Percentiles rank a stretch among this genome's conserved stretches.
Conservation (phyloP, 305 asterid genomes). For the Fraxinus latifolia region DNA sequence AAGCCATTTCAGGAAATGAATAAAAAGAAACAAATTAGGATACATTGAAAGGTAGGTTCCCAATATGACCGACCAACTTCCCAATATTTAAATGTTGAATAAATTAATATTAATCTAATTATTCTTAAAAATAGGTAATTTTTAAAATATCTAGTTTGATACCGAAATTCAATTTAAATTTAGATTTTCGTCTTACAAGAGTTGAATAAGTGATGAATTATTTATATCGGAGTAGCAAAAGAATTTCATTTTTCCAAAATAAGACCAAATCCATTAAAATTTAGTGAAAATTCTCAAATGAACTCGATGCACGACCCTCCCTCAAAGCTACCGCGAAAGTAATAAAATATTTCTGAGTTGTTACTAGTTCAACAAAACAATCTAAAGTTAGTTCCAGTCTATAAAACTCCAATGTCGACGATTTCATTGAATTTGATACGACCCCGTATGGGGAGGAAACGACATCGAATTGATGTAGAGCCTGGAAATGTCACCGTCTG, state of each 20-base stretch:
- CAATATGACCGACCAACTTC: neutral
- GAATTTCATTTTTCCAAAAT: neutral
- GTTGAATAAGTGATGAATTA: neutral
- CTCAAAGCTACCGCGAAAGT: neutral
- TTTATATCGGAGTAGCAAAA: neutral
- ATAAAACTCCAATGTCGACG: constrained; percentile 37
- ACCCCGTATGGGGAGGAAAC: constrained; percentile 84
- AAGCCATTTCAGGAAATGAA: neutral
- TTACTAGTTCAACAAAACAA: neutral
- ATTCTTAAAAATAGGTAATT: neutral
- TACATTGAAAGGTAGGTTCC: neutral
- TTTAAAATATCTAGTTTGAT: neutral
- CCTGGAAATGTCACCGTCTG: constrained; percentile 60
- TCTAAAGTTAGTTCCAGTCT: neutral
- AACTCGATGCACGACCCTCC: neutral
- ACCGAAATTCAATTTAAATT: too few species aligned
- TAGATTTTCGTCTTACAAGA: neutral
- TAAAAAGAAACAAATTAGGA: neutral
- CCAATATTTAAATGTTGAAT: neutral
- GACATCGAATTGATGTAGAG: constrained; percentile 59
- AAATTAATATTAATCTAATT: neutral
- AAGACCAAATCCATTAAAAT: neutral
- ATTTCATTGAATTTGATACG: constrained; percentile 70
- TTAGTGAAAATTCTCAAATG: neutral
- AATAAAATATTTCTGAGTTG: neutral